Base-by-base conservation (phyloP, 1,139 yeast species). In the Sugiyamaella xylanicola region DNA sequence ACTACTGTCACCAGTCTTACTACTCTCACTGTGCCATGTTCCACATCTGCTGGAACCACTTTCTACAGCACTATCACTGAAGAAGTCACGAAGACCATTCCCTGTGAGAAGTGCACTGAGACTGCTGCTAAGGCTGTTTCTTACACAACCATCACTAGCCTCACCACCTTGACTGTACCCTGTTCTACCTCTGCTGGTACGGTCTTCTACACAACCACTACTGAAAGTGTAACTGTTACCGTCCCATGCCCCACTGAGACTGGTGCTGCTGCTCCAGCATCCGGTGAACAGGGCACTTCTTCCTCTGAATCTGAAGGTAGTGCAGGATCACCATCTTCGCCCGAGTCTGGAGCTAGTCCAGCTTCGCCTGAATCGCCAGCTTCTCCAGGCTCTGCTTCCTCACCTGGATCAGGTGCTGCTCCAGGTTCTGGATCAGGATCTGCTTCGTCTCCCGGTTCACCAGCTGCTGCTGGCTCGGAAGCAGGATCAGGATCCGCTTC, bases 111-210 rank as follows among this genome's bases (percentile, higher is more conserved):
- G 19, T 43, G 47, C 37, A 16, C 27, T 2, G 37, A 43, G 13
- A 43, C 47, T 8, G 29, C 47, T 22, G 21, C 47, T 16, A 32
- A 25, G 19, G 47, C 37, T n/a, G 29, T 32, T 27, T 43, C 32
- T 22, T 43, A 39, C 11, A 36, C 48, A 19, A 48, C 53, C 2
- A 37, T 22, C n/a, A 40, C 45, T 17, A 36, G 44, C 16, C 42
- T 17, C 41, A 43, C 48, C 19, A 53, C 56, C 15, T 27, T 53
- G 20, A 53, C 56, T 16, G 49, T 35, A 16, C 53, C 56, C 8
- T 48, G 53, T 20, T 40, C 56, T 7, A 53, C 56, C 15, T 32
- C 53, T 8, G 47, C 27, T 5, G 53, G 53, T 21, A 48, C 51
- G 4, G 36, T 42, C 7, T 48, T 15, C 5, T 48, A 48, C 27